Evolutionary conservation across 345 rosid species (phyloP), one percentile per base, ranked within the genome.

Genomic region (Trapa bicornis): DNA sequence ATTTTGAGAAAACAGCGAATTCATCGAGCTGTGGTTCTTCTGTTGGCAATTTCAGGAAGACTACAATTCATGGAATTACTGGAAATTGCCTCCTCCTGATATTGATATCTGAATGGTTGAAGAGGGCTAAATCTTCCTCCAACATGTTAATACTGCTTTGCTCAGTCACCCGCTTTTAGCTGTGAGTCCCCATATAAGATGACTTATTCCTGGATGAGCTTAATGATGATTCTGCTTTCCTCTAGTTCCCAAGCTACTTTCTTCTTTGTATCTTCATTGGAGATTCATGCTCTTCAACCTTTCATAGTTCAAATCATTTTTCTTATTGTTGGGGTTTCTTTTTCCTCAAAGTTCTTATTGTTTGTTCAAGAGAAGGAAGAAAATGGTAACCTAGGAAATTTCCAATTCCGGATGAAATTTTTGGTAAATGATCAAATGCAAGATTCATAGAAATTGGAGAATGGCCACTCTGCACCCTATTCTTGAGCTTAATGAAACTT

Each of bases 41-140:
- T 64, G 63, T 38, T 16, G 12, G 53, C 43, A 39, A 47, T 69
- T 67, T 56, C 87, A 93, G 98, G 98, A 93, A 83, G 97, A 83
- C 72, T 93, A 66, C 68, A 93, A 93, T 80, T 71, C 91, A 16
- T 93, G 97, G 97, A 93, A 93, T 80, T 93, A 45, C 80, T 93
- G 98, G 98, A 93, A 73, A 77, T 71, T 93, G 54, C 94, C 98
- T 4, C 82, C 91, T 72, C 89, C 84, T 38, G 57, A 45, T 37
- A 66, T 82, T 39, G 77, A 83, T 68, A 57, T 70, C 64, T 85
- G 82, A 86, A 67, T 29, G 63, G 2, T 3, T 5, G 15, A 58
- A 33, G 29, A 22, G 0, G 29, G 29, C 63, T 33, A 58, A 33
- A 35, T 58, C 63, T 33, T 11, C 37, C 10, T 29, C 32, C 37